phyloP scores from a whole-genome alignment of 768 basidiomycete genomes.

The Panaeolus cyanescens region DNA sequence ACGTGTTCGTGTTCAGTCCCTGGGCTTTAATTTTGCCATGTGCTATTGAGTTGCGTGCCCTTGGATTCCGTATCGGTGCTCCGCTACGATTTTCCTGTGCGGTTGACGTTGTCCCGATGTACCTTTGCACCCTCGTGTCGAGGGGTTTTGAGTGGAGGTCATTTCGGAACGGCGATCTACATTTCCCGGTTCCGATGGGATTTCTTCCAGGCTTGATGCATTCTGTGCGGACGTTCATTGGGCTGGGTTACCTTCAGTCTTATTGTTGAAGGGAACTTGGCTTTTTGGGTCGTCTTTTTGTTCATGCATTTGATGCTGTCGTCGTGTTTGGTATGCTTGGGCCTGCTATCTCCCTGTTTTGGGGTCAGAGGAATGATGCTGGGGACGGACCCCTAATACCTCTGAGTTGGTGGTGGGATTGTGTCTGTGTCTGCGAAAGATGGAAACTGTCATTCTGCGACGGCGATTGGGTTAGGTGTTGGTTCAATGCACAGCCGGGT shows the following conservation, averaged over 20 bases:
- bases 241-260: neutral
- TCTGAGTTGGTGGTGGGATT: neutral
- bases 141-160: neutral
- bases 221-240: neutral
- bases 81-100: slow-evolving; percentile 1
- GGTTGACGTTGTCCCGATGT: neutral
- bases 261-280: neutral
- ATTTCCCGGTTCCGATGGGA: neutral
- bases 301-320: neutral
- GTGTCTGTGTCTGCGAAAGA: neutral
- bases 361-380: neutral
- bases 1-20: neutral
- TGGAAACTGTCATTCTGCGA: neutral
- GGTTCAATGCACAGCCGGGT: neutral
- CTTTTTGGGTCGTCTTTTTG: neutral
- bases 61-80: neutral
- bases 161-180: neutral
- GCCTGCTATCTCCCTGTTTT: neutral
- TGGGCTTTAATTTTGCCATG: neutral
- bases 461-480: neutral
- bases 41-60: neutral
- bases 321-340: neutral
- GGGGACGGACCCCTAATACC: neutral
- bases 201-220: neutral
- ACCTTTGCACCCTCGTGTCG: neutral